These are phyloP conservation scores for Phylloporus rhodoxanthus DNA, from an alignment of 768 basidiomycete genomes.

Conservation along the genomic window DNA sequence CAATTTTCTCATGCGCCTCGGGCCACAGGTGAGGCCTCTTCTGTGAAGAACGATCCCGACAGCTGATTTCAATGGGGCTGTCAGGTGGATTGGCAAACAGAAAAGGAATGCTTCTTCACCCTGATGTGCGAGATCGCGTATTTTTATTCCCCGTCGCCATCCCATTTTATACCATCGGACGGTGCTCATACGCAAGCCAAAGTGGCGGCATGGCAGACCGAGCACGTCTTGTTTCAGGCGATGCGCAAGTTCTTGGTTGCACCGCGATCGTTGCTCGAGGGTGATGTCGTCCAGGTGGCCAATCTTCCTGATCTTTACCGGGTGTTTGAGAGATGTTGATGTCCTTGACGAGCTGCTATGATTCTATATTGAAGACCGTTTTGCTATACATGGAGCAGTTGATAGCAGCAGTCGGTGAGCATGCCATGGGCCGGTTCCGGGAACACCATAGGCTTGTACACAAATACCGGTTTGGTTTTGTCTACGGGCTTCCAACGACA, in stretches of 20 bases:
- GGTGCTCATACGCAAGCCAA: constrained; percentile 39
- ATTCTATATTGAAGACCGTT: background rate
- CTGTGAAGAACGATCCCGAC: background rate
- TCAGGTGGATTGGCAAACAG: constrained; percentile 85
- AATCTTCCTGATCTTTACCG: constrained; percentile 88
- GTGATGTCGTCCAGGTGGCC: constrained; percentile 82
- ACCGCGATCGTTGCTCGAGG: constrained; percentile 60
- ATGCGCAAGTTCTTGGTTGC: constrained; percentile 71
- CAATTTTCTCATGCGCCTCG: constrained; percentile 82
- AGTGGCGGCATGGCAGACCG: constrained; percentile 77
- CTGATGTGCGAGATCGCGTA: constrained; percentile 87
- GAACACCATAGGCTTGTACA: too few species aligned
- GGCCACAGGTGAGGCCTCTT: constrained; percentile 62
- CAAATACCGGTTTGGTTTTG: too few species aligned
- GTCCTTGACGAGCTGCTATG: constrained; percentile 1
- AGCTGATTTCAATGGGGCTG: background rate
- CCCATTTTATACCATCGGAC: constrained; percentile 17
- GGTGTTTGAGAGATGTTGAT: constrained; percentile 88
- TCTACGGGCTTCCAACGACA: too few species aligned
- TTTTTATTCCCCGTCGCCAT: constrained; percentile 67
- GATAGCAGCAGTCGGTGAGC: too few species aligned
- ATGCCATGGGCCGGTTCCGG: too few species aligned
- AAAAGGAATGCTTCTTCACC: constrained; percentile 77
- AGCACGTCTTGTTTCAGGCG: constrained; percentile 86
- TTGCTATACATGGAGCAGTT: too few species aligned